Evolutionary conservation across 345 rosid species (phyloP).

Genomic region (Carallia brachiata): DNA sequence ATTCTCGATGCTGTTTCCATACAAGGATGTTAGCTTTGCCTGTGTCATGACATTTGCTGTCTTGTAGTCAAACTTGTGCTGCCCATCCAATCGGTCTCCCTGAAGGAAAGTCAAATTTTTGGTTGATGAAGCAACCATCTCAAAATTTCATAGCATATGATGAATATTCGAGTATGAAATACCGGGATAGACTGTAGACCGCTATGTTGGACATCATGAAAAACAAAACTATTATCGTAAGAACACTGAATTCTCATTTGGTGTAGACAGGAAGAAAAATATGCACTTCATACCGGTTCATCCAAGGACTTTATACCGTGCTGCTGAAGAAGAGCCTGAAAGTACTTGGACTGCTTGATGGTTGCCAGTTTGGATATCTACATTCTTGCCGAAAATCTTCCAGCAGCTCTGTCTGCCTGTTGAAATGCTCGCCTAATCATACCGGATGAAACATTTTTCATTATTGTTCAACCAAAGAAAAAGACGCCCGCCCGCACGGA

Average conservation of each 20-base stretch:
- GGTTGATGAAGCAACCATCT: constrained; percentile 2
- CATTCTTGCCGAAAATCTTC: constrained; percentile 45
- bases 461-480: not conserved
- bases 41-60: constrained; percentile 48
- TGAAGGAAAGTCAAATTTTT: constrained; percentile 30
- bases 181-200: not conserved
- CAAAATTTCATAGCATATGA: not conserved
- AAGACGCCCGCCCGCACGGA: not conserved
- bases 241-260: not conserved
- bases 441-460: constrained; percentile 18
- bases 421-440: constrained; percentile 67
- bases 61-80: constrained; percentile 40
- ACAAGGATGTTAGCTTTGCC: constrained; percentile 65
- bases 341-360: constrained; percentile 68
- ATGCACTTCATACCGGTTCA: constrained; percentile 39
- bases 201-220: not conserved
- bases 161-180: not conserved
- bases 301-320: constrained; percentile 33
- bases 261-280: not conserved
- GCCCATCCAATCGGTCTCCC: constrained; percentile 43
- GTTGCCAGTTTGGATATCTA: constrained; percentile 51
- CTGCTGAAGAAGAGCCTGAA: constrained; percentile 46
- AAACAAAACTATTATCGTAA: not conserved
- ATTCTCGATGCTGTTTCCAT: constrained; percentile 57
- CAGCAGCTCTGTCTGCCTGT: constrained; percentile 61